Base-by-base conservation (phyloP, 805 yeast genomes). In the Kregervanrija fluxuum region DNA sequence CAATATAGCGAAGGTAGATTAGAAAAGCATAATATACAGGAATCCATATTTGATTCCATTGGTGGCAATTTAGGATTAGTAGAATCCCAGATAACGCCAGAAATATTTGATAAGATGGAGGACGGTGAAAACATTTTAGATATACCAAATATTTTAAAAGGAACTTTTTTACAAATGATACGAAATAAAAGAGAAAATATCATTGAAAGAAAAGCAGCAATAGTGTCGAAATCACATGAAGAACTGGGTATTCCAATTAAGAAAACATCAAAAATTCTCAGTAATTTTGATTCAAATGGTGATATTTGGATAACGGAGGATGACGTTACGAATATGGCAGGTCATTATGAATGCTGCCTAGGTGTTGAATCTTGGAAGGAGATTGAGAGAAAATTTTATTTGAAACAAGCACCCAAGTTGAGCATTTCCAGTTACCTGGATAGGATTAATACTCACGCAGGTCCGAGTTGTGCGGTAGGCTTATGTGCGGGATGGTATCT, bases 401-500 rank as follows among this genome's bases (percentile, higher is more conserved):
- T 66, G 3, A 55, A 56, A 31, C 51, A 54, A n/a, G 49, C 54
- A 12, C 70, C 70, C 1, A 49, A 60, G 1, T 51, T 66, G 33
- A 43, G 57, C 4, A 37, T 64, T 17, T 39, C 48, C 2, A 41
- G 46, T 2, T 66, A 66, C 43, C 47, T 66, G 33, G 62, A 63
- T 22, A 49, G 70, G 32, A 55, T 66, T 14, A 54, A 62, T 45
- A 54, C 54, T 14, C 60, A 59, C 48, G 48, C 59, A 1, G 48
- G 50, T 3, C 55, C 64, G 11, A 64, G 69, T 5, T 51, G 66
- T 1, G 52, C 68, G 0, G 62, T 57, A 11, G 51, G 60, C 16
- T 41, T 66, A 8, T 52, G 68, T 15, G 60, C 66, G 11, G 55
- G 62, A 5, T 54, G 56, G 40, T 65, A 56, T 38, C 38, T 65